Percentiles rank a stretch among this genome's conserved stretches.
phyloP scores from a whole-genome alignment of 257 asterid species.

The Solanum gracilifrons region DNA sequence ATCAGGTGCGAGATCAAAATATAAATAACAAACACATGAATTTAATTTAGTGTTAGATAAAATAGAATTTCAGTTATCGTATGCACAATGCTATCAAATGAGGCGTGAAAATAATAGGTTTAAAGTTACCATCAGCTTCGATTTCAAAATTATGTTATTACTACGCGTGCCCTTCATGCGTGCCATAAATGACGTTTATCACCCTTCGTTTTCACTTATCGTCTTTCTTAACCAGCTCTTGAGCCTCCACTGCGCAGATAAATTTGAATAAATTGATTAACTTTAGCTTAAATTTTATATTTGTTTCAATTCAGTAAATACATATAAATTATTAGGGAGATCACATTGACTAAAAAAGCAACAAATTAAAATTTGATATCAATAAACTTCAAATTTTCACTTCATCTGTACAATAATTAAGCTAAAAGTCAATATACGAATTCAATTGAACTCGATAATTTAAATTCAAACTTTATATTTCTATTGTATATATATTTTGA shows the following conservation, averaged over 20 bases:
- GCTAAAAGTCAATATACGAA: background rate
- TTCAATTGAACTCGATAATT: fast-evolving
- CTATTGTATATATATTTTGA: fast-evolving
- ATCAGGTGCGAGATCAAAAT: background rate
- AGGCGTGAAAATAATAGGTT: background rate
- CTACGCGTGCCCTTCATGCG: background rate
- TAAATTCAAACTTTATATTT: background rate
- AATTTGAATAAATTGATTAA: background rate
- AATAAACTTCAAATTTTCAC: background rate
- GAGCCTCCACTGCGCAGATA: background rate
- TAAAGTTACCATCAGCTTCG: background rate
- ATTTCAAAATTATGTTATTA: background rate
- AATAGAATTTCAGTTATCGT: background rate
- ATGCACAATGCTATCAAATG: too few relatives aligned
- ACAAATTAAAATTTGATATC: background rate
- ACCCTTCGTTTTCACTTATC: background rate
- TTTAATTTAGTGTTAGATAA: background rate
- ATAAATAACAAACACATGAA: background rate
- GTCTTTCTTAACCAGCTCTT: background rate
- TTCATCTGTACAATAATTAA: fast-evolving
- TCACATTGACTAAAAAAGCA: background rate
- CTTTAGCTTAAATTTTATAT: background rate
- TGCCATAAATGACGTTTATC: background rate
- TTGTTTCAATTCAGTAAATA: background rate
- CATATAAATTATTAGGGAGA: background rate